phyloP scores from a whole-genome alignment of 495 filamentous ascomycete genomes.

The Aspergillus ostianus region DNA sequence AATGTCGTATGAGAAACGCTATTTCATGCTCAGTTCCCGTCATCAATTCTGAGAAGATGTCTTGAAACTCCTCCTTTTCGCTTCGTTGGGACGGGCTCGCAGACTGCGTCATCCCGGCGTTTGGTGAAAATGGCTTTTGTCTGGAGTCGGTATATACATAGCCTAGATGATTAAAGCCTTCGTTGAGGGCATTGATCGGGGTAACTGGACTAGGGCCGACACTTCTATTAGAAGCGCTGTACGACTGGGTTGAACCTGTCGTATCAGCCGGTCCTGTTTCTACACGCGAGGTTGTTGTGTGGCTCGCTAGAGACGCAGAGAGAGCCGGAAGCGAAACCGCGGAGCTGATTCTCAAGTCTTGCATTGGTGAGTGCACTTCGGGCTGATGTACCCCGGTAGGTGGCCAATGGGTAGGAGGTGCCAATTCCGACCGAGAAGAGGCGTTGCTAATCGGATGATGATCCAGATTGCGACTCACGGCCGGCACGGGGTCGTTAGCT shows the following conservation, averaged over 20 bases:
- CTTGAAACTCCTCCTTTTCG: slow-evolving; percentile 39
- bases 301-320: background rate
- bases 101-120: slow-evolving; percentile 12
- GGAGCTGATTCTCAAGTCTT: slow-evolving; percentile 6
- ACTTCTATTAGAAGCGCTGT: slow-evolving; percentile 13
- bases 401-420: background rate
- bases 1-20: slow-evolving; percentile 40
- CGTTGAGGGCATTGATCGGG: slow-evolving; percentile 7
- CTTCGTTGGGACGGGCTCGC: slow-evolving; percentile 26
- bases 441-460: background rate
- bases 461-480: background rate
- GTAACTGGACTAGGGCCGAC: slow-evolving; percentile 17
- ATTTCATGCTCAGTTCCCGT: slow-evolving; percentile 42
- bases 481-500: background rate
- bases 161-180: slow-evolving; percentile 4
- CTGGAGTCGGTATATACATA: slow-evolving; percentile 2
- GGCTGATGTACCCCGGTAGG: background rate
- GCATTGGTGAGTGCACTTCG: slow-evolving; percentile 8
- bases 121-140: slow-evolving; percentile 11
- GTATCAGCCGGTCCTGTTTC: background rate
- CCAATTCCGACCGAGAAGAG: background rate
- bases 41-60: slow-evolving; percentile 42
- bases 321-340: background rate
- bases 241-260: background rate
- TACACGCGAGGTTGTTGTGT: background rate